Conservation (phyloP, 2,329 filamentous ascomycete species). For the Dactylellina drechsleri region DNA sequence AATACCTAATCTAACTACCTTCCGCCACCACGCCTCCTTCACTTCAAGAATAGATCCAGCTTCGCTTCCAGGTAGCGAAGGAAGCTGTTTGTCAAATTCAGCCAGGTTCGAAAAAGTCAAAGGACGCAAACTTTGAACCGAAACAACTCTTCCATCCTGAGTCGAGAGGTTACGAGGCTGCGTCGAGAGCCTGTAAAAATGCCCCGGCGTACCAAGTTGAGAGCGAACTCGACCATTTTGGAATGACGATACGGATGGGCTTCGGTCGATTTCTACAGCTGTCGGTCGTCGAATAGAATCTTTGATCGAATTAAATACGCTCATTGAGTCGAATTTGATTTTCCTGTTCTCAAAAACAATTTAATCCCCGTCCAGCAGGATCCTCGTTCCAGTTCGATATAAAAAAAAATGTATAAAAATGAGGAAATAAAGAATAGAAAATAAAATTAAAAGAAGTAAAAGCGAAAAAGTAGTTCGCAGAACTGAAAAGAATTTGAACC, state of each 20-base stretch:
- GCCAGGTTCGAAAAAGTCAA: conserved; percentile 35
- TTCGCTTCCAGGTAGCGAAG: conserved; percentile 37
- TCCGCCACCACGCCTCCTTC: conserved; percentile 39
- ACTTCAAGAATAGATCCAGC: conserved; percentile 23
- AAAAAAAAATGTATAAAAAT: conserved; percentile 5
- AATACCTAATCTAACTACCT: conserved; percentile 31
- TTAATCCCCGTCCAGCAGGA: conserved; percentile 44
- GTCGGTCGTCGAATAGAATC: conserved; percentile 38
- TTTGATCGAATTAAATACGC: conserved; percentile 38
- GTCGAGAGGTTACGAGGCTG: conserved; percentile 28
- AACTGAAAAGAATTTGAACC: conserved; percentile 42
- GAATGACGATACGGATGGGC: conserved; percentile 17
- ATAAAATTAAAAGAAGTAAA: conserved; percentile 25
- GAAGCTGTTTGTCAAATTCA: conserved; percentile 47
- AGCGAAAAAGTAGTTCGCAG: conserved; percentile 22
- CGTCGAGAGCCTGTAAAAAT: conserved; percentile 28
- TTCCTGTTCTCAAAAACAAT: conserved; percentile 8
- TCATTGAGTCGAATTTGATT: conserved; percentile 24
- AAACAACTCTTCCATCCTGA: conserved; percentile 9
- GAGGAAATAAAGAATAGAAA: conserved; percentile 5
- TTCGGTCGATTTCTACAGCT: conserved; percentile 44
- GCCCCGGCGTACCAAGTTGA: conserved; percentile 24
- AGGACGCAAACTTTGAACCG: conserved; percentile 28
- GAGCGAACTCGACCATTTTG: conserved; percentile 32
- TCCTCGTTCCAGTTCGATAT: conserved; percentile 4